Base-by-base conservation (phyloP, 1,284 basidiomycete species). In the Grifola frondosa region DNA sequence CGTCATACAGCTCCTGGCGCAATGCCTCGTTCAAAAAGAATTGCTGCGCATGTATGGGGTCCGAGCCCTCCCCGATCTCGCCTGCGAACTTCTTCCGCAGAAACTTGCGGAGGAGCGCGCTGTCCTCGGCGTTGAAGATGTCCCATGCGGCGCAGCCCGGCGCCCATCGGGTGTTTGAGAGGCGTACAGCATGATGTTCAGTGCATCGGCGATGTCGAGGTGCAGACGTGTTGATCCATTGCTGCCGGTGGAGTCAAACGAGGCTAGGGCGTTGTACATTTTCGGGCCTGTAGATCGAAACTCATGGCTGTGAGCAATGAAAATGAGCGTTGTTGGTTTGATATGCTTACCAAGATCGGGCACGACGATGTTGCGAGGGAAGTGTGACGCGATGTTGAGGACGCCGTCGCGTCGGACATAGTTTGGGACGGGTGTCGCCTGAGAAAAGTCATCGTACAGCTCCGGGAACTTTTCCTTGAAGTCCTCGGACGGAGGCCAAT, bases 161-260 rank as follows among this genome's bases (percentile, higher is more conserved):
- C 12, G 68, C 61, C 82, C 83, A 48, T 85, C 77, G 0, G 71
- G 64, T 3, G 73, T 71, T 1, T 63, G 57, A n/a, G n/a, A n/a
- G 9, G 88, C 77, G 60, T 80, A 80, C 4, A 88, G 77, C 85
- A 95, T 88, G 46, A 95, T 78, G 61, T 95, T 95, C 48, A 94
- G 69, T 2, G 91, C 91, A 54, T 94, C 92, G 0, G 91, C 89
- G 71, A 93, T 88, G 62, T 95, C 91, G 88, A 93, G 91, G 58
- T 95, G 91, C 36, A 95, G 62, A 30, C 88, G 74, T 1, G 92
- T 95, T 10, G 85, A 82, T 7, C 87, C 85, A 50, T 82, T 80
- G 51, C 75, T 81, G 4, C 80, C 80, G 11, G 67, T 57, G 8
- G 61, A 60, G 47, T 78, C 75, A 15, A 60, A 68, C 6, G 80